Evolutionary conservation across 495 filamentous ascomycete species (phyloP).

Genomic region (Daldinia caldariorum): DNA sequence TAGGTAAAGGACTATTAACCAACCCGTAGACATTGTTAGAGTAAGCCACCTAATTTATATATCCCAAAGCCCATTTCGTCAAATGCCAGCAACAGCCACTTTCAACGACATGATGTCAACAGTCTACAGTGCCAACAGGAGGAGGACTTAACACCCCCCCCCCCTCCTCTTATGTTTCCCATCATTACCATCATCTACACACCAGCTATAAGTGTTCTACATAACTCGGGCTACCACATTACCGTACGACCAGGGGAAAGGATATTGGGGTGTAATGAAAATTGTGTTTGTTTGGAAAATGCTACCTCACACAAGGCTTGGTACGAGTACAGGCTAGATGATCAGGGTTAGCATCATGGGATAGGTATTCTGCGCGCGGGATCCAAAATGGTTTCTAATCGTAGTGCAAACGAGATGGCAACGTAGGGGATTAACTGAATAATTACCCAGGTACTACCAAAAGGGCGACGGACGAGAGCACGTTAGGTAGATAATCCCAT

Average conservation of each 20-base stretch:
- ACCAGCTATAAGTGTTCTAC: constrained; percentile 6
- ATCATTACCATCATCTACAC: background rate
- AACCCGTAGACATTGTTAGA: too few species aligned
- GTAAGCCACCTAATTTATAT: too few species aligned
- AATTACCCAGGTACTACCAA: constrained; percentile 17
- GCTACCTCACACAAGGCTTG: constrained; percentile 21
- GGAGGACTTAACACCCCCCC: background rate
- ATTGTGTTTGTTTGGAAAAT: constrained; percentile 26
- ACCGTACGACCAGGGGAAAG: constrained; percentile 12
- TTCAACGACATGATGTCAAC: background rate
- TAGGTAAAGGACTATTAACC: too few species aligned
- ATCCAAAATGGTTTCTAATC: constrained; percentile 14
- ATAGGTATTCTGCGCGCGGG: constrained; percentile 10
- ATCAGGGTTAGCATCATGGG: constrained; percentile 12
- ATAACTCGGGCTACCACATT: constrained; percentile 23
- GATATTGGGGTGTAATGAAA: constrained; percentile 6
- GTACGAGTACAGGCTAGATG: constrained; percentile 31
- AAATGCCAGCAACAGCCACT: background rate
- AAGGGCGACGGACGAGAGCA: constrained; percentile 11
- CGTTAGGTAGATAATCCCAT: constrained; percentile 20
- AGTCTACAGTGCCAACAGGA: background rate
- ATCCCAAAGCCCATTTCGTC: too few species aligned
- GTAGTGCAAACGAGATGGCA: constrained; percentile 10
- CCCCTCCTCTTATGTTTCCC: too few species aligned
- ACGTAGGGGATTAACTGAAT: constrained; percentile 6